Evolutionary conservation across 2,329 filamentous ascomycete species (phyloP), one percentile per base, ranked within the genome.

Genomic region (Colletotrichum paranaense): DNA sequence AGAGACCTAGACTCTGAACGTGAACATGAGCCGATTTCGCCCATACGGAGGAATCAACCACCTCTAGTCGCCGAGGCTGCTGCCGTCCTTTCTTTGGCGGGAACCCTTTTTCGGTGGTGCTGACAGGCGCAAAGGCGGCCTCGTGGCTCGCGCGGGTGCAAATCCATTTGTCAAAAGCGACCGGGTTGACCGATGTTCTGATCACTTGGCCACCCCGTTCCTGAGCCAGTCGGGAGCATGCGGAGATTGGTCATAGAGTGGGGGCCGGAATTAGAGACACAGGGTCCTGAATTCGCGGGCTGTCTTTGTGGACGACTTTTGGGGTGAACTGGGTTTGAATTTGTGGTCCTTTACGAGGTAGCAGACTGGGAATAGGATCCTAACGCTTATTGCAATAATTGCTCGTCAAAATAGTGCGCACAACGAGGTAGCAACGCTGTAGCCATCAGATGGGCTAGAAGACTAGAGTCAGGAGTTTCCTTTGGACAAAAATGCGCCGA

Each of bases 131-230:
- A 49, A 49, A 49, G 42, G 38, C 30, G 32, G 59, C 35, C 8
- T 55, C 32, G 32, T 12, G 32, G 32, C 32, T 35, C 57, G 49
- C 42, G 42, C 42, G 42, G 42, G 19, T 49, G 60, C 59, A 62
- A 65, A 65, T 49, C 46, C 60, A 65, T 73, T 70, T 38, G 60
- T 62, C 70, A 56, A 56, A 26, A 56, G n/a, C 35, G 53, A 57
- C 70, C 70, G 67, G 60, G 70, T 24, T 65, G 32, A 55, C 67
- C 70, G 70, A 70, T 65, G 70, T 38, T 64, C n/a, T 56, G 70
- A 35, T 70, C 66, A 65, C 28, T 70, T 57, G 66, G 66, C 32
- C 46, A 62, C 70, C 16, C 53, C 70, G 66, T 70, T 70, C 70
- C 67, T 62, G 67, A 35, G 67, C 67, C 70, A 70, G 70, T 70